Evolutionary conservation across 129 eudicot genomes (phyloP).

Genomic region (Flaveria trinervia): DNA sequence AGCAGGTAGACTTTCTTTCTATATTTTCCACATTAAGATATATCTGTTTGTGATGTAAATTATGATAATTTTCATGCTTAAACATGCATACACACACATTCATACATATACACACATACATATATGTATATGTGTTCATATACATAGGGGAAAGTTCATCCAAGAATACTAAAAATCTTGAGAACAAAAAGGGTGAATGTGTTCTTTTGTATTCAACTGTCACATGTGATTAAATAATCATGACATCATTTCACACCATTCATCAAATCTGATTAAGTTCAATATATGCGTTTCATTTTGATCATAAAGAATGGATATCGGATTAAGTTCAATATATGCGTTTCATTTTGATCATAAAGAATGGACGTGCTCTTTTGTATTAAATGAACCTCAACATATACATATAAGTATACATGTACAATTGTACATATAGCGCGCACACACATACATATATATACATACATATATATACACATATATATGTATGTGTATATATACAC

Average conservation of each 20-base stretch:
- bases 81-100: not conserved
- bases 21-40: not conserved
- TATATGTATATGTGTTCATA: not conserved
- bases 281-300: not conserved
- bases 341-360: not conserved
- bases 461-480: not conserved
- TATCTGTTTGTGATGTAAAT: constrained; percentile 7
- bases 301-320: not conserved
- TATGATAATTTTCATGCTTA: constrained; percentile 7
- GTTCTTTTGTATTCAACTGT: too few species aligned
- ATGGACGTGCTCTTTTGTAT: not conserved
- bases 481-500: too few species aligned
- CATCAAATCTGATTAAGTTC: not conserved
- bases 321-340: not conserved
- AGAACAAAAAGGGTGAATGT: not conserved
- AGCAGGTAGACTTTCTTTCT: constrained; percentile 59
- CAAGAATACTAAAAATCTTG: not conserved
- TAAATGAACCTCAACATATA: not conserved
- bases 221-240: not conserved
- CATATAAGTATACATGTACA: not conserved
- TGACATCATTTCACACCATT: too few species aligned
- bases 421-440: not conserved
- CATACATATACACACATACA: not conserved
- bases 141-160: not conserved
- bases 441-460: not conserved